Base-by-base conservation (phyloP, 495 filamentous ascomycete species). In the Aspergillus cristatus region DNA sequence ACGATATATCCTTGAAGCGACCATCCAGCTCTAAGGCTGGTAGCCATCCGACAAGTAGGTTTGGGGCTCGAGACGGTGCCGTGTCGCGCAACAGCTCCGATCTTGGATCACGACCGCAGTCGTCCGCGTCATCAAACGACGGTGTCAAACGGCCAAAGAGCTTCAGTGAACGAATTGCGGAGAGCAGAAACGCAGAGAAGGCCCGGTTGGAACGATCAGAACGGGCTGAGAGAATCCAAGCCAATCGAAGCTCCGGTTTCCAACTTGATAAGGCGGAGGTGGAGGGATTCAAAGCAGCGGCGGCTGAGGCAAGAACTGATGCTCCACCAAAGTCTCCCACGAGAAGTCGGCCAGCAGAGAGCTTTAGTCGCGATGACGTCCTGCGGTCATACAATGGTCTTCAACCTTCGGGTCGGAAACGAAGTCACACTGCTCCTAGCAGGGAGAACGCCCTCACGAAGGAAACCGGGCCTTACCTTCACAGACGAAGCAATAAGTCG, bases 121-220 rank as follows among this genome's bases (percentile, higher is more conserved):
- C 53, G 5, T 33, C 26, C 3, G 55, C 52, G 18, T 45, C 48
- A 17, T 43, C 45, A 34, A 40, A 51, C 26, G 57, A 48, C 16
- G 56, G 52, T 0, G n/a, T 41, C 11, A 44, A 67, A 6, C 63
- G 69, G 32, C 71, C 73, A 1, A 77, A 82, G 54, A 84, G 76
- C 18, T 98, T 96, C 53, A 94, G 84, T 46, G 86, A 97, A 55
- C 69, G 86, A 16, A 75, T 97, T 42, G 83, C 85, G 0, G 78
- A 86, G 42, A 73, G 60, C 38, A 62, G 76, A 38, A 53, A 54
- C 6, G 56, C 62, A 18, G 75, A 79, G 8, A 67, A 65, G 16
- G 47, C 60, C 28, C 58, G 54, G 13, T 57, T 66, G 39, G 70
- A 75, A 28, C 72, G 73, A 28, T 48, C 51, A 20, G 67, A 70